Evolutionary conservation across 768 basidiomycete species (phyloP).

Genomic region (Amanita brunnescens): DNA sequence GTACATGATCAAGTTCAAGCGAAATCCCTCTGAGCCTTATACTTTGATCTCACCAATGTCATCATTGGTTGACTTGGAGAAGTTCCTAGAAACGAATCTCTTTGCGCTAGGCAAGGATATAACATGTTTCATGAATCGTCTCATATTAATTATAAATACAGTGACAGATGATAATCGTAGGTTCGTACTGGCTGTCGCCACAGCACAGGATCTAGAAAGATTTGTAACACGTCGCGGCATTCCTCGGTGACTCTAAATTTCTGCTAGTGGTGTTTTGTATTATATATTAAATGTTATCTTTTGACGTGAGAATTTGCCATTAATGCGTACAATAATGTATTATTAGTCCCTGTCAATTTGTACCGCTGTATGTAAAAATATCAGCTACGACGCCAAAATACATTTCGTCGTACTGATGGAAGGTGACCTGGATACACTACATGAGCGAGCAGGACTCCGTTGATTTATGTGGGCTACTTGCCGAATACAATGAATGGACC

Average conservation of each 20-base stretch:
- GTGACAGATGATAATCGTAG: conserved; percentile 80
- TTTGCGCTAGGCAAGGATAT: conserved; percentile 63
- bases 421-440: conserved; percentile 22
- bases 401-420: conserved; percentile 27
- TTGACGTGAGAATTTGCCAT: no score
- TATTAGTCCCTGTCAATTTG: neutral
- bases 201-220: conserved; percentile 63
- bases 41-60: conserved; percentile 76
- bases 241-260: conserved; percentile 7
- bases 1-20: conserved; percentile 70
- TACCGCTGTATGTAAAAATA: neutral
- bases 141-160: conserved; percentile 20
- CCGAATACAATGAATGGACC: conserved; percentile 49
- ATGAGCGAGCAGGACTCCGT: neutral
- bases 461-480: conserved; percentile 16
- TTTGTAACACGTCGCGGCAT: conserved; percentile 46
- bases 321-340: neutral
- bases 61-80: conserved; percentile 72
- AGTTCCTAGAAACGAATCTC: conserved; percentile 61
- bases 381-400: conserved; percentile 23
- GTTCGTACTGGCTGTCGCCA: conserved; percentile 78
- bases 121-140: neutral
- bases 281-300: neutral
- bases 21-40: conserved; percentile 56
- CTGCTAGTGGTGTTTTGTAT: neutral